Evolutionary conservation across 805 yeast genomes (phyloP).

Genomic region (Candida insectorum): DNA sequence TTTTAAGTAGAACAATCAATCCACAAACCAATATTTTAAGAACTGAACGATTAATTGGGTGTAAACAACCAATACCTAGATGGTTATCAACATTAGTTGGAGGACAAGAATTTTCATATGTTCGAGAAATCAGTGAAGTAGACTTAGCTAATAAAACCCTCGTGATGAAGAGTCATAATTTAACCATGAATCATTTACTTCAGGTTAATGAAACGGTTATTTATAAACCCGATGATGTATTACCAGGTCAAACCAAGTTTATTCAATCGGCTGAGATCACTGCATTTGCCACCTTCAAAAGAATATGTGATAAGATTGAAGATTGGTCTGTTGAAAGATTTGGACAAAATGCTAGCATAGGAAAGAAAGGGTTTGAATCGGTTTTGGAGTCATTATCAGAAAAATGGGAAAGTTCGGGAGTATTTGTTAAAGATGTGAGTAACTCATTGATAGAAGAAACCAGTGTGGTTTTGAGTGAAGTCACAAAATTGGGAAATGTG

Average conservation of each 20-base stretch:
- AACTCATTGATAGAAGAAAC: constrained; percentile 23
- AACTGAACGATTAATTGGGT: constrained; percentile 85
- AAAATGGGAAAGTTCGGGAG: constrained; percentile 41
- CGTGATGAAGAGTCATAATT: constrained; percentile 78
- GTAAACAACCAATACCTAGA: constrained; percentile 78
- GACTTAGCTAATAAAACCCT: constrained; percentile 63
- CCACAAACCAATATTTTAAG: constrained; percentile 48
- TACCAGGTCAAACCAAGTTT: constrained; percentile 60
- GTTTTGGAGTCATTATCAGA: constrained; percentile 57
- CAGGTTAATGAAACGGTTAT: constrained; percentile 85
- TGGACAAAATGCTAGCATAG: constrained; percentile 79
- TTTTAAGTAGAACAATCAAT: constrained; percentile 67
- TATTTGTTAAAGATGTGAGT: constrained; percentile 31
- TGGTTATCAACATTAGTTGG: constrained; percentile 80
- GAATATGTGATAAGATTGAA: constrained; percentile 78
- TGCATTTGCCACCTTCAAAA: constrained; percentile 70
- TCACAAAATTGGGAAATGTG: constrained; percentile 12
- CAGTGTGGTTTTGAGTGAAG: constrained; percentile 10
- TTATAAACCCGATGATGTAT: constrained; percentile 63
- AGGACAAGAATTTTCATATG: constrained; percentile 68
- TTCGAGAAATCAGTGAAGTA: constrained; percentile 85
- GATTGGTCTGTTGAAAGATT: constrained; percentile 91
- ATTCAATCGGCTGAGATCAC: constrained; percentile 84
- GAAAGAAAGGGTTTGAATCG: constrained; percentile 79
- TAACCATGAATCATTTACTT: constrained; percentile 74